Evolutionary conservation across 768 basidiomycete genomes (phyloP).

Genomic region (Phaeotremella skinneri): DNA sequence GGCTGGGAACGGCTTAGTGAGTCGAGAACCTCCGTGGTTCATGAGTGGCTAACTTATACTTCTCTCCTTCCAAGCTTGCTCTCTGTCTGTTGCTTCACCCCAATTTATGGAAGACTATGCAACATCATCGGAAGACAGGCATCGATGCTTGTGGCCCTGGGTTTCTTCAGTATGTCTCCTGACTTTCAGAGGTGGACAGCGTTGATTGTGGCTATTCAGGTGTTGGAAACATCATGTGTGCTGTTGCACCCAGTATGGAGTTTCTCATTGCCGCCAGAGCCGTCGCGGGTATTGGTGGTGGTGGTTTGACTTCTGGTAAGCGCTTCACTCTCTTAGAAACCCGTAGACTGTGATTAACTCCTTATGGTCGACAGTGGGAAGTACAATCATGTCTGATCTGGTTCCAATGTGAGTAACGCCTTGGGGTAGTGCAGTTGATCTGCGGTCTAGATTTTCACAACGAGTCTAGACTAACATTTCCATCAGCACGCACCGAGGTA

Average conservation of each 20-base stretch:
- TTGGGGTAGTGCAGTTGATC: too few relatives aligned
- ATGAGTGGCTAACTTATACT: background rate
- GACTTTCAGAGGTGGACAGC: background rate
- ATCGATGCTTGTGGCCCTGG: slow-evolving; percentile 78
- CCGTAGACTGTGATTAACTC: slow-evolving; percentile 59
- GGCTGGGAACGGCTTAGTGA: slow-evolving; percentile 78
- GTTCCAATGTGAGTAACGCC: slow-evolving; percentile 69
- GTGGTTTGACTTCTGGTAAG: slow-evolving; percentile 66
- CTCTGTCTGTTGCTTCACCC: slow-evolving; percentile 86
- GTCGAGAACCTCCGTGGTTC: background rate
- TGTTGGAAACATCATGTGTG: slow-evolving; percentile 79
- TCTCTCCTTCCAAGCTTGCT: slow-evolving; percentile 55
- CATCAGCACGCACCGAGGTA: slow-evolving; percentile 72
- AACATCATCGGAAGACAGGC: slow-evolving; percentile 63
- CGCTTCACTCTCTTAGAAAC: slow-evolving; percentile 61
- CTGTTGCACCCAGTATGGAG: slow-evolving; percentile 81
- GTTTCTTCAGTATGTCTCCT: slow-evolving; percentile 67
- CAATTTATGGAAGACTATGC: slow-evolving; percentile 54
- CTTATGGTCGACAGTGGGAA: slow-evolving; percentile 62
- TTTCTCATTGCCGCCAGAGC: slow-evolving; percentile 74
- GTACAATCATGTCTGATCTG: slow-evolving; percentile 78
- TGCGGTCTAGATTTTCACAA: background rate
- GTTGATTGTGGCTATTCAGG: slow-evolving; percentile 16
- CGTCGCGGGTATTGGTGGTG: slow-evolving; percentile 84
- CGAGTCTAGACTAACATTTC: slow-evolving; percentile 9